Conservation (phyloP, 1,284 basidiomycete genomes). For the Quambalaria eucalypti region DNA sequence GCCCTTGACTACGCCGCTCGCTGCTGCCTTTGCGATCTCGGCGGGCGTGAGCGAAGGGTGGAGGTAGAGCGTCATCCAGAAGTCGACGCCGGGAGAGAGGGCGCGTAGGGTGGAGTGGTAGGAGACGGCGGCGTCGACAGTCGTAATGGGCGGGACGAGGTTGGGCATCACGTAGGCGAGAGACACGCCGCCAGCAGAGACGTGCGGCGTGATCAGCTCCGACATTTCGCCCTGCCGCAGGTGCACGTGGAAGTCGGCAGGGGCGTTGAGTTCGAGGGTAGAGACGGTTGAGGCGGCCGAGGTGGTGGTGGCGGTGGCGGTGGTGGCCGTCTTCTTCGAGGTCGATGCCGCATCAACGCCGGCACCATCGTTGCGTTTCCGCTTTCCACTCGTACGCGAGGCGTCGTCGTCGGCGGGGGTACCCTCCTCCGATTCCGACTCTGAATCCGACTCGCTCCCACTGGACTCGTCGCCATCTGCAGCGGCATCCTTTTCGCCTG, state of each 20-base stretch:
- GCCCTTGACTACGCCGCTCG: constrained; percentile 50
- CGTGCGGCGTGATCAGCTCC: constrained; percentile 79
- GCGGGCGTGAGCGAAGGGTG: constrained; percentile 80
- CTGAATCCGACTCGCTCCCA: background rate
- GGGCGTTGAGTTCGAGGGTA: constrained; percentile 9
- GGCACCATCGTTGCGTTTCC: background rate
- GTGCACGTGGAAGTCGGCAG: constrained; percentile 77
- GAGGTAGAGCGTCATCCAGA: constrained; percentile 92
- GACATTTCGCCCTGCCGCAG: constrained; percentile 72
- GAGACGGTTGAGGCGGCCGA: background rate
- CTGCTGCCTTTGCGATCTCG: constrained; percentile 71
- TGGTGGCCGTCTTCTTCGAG: background rate
- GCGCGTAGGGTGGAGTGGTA: constrained; percentile 69
- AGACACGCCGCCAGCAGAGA: constrained; percentile 75
- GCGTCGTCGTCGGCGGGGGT: background rate
- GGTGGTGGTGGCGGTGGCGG: background rate
- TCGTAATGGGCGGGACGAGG: constrained; percentile 81
- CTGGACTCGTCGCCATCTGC: background rate
- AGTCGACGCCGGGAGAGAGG: constrained; percentile 71
- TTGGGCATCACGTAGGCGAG: constrained; percentile 99
- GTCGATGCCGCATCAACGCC: background rate
- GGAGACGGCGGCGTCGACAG: constrained; percentile 67
- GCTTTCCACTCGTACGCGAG: background rate
- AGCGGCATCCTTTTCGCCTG: background rate
- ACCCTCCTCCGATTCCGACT: background rate